Evolutionary conservation across 805 yeast genomes (phyloP), one percentile per base, ranked within the genome.

Genomic region (Diddensiella transvaalensis): DNA sequence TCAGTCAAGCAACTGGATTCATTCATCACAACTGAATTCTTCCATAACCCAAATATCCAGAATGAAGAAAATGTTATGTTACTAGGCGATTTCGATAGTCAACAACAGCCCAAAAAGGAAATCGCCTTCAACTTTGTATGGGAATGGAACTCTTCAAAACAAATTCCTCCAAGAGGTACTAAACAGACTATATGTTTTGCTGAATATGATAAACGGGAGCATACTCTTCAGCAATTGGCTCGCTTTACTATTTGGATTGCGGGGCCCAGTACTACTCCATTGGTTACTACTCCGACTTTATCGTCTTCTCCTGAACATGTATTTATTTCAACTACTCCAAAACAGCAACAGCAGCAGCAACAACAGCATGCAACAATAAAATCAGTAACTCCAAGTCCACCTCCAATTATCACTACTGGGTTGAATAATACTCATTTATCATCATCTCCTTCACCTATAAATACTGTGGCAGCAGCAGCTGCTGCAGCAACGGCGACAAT

Each of bases 141-240:
- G 68, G 48, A 45, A 3, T 61, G 69, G 68, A 39, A 42, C 23
- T 29, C 49, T 2, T 39, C 44, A 4, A 48, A 47, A 17, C 22
- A 6, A 4, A 8, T 33, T 10, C 43, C 33, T 54, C 57, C 24
- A 35, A 42, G 33, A 39, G 72, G 69, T 13, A 60, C 58, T 61
- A 62, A 65, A 24, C 47, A 57, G 8, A 58, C 61, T n/a, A 61
- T 67, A 43, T 65, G 72, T 19, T 71, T 70, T 49, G 72, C 71
- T 24, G 71, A 70, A 48, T 70, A 70, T 52, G 64, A 56, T 48
- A 61, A 61, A 42, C 59, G 60, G 22, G 60, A 59, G 4, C 70
- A 69, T 48, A 51, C 52, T 4, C 56, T 69, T 22, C 50, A 55
- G 10, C 58, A 57, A n/a, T 58, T 70, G 18, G 63, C 62, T 2